Conservation (phyloP, 495 filamentous ascomycete genomes). For the Rostrohypoxylon terebratum region DNA sequence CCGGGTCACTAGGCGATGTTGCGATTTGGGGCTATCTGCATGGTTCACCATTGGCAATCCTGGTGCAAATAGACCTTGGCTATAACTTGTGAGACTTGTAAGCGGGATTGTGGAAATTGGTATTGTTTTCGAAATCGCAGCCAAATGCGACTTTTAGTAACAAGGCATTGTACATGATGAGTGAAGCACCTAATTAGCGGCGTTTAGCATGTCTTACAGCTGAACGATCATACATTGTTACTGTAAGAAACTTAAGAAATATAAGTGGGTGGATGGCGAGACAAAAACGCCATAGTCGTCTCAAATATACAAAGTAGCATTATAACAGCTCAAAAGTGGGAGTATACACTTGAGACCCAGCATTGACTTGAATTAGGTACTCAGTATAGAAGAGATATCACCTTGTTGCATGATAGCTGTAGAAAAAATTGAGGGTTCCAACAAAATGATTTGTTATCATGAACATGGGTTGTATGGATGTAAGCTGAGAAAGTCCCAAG, state of each 20-base stretch:
- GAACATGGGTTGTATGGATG: background rate
- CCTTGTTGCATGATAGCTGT: background rate
- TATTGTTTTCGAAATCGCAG: background rate
- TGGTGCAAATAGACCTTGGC: background rate
- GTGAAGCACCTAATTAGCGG: background rate
- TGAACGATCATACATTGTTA: background rate
- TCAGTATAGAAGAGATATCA: too few relatives aligned
- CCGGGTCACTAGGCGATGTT: slow-evolving; percentile 23
- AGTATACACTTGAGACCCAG: too few relatives aligned
- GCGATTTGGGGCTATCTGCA: slow-evolving; percentile 24
- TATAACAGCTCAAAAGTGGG: too few relatives aligned
- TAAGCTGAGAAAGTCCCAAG: slow-evolving; percentile 5
- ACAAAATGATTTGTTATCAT: background rate
- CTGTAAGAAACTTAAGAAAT: too few relatives aligned
- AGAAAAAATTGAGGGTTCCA: background rate
- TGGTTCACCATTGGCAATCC: slow-evolving; percentile 18
- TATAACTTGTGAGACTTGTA: background rate
- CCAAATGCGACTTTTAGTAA: background rate
- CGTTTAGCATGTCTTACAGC: background rate
- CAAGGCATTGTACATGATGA: background rate
- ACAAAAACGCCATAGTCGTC: background rate
- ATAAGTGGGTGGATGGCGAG: background rate
- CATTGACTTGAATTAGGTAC: too few relatives aligned
- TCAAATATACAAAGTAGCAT: background rate
- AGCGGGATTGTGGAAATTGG: background rate